Evolutionary conservation across 2,329 filamentous ascomycete species (phyloP).

Genomic region (Verticillium tricorpus): DNA sequence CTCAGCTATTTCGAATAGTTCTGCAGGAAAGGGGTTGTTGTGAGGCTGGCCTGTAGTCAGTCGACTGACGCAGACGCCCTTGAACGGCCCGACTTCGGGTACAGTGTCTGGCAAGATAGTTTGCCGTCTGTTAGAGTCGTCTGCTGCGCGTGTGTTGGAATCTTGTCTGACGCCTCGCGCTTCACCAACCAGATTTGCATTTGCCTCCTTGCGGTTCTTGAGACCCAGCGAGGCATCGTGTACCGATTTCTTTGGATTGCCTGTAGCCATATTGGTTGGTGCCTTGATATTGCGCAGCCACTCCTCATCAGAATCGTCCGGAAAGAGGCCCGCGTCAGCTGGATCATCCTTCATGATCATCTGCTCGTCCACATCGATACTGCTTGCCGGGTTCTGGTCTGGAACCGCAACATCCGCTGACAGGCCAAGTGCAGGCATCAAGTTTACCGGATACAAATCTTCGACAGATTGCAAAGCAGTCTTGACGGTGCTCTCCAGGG

Average conservation of each 20-base stretch:
- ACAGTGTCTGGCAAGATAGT: background rate
- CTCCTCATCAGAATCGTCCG: slow-evolving; percentile 53
- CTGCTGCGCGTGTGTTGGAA: background rate
- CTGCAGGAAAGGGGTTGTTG: slow-evolving; percentile 29
- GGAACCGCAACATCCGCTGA: slow-evolving; percentile 20
- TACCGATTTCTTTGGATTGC: background rate
- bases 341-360: slow-evolving; percentile 44
- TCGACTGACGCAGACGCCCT: slow-evolving; percentile 39
- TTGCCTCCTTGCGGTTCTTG: background rate
- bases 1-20: slow-evolving; percentile 35
- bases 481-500: slow-evolving; percentile 57
- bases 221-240: background rate
- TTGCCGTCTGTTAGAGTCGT: background rate
- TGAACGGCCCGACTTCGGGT: background rate
- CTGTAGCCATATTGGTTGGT: background rate
- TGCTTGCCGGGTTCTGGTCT: slow-evolving; percentile 30
- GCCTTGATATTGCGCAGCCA: background rate
- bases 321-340: slow-evolving; percentile 42
- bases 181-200: background rate
- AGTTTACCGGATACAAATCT: slow-evolving; percentile 72
- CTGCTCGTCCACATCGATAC: slow-evolving; percentile 61
- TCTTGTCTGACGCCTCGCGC: background rate
- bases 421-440: slow-evolving; percentile 44
- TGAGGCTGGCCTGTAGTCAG: slow-evolving; percentile 31
- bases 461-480: slow-evolving; percentile 80